phyloP scores from a whole-genome alignment of 192 early-diverging fungal species.

The Coemansia sp. region DNA sequence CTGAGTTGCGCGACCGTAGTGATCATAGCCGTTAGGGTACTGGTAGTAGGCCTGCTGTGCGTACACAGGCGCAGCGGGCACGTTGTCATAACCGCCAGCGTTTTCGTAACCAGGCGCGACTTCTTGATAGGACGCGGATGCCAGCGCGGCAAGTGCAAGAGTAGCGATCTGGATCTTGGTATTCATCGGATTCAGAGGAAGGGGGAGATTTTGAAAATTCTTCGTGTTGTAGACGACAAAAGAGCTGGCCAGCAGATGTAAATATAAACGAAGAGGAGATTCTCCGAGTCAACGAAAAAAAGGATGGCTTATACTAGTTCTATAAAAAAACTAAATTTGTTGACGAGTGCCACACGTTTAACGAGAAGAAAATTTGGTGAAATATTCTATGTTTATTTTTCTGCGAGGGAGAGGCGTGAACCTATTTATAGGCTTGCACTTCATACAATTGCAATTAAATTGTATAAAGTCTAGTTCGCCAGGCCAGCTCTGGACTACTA shows the following conservation, averaged over 20 bases:
- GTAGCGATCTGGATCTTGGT: slow-evolving; percentile 53
- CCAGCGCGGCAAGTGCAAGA: slow-evolving; percentile 39
- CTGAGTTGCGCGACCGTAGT: slow-evolving; percentile 39
- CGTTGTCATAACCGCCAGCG: slow-evolving; percentile 9
- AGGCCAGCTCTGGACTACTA: too few relatives aligned
- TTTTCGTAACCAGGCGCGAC: slow-evolving; percentile 32
- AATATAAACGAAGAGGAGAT: not conserved
- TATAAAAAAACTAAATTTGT: not conserved
- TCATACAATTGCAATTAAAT: too few relatives aligned
- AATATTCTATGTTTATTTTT: not conserved
- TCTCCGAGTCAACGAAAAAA: slow-evolving; percentile 5
- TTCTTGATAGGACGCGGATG: slow-evolving; percentile 44
- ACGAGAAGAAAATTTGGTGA: not conserved
- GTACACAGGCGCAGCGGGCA: slow-evolving; percentile 12
- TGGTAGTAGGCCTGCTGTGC: slow-evolving; percentile 20
- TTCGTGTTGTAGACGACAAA: not conserved
- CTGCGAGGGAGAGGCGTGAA: too few relatives aligned
- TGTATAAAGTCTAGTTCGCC: too few relatives aligned
- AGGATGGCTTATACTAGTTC: slow-evolving; percentile 2
- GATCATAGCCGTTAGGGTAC: slow-evolving; percentile 17
- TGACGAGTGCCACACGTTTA: too few relatives aligned
- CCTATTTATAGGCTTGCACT: too few relatives aligned
- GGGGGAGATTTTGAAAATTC: too few relatives aligned
- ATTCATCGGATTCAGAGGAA: slow-evolving; percentile 18
- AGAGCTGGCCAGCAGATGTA: slow-evolving; percentile 7